Evolutionary conservation across 345 rosid genomes (phyloP).

Genomic region (Murraya paniculata): DNA sequence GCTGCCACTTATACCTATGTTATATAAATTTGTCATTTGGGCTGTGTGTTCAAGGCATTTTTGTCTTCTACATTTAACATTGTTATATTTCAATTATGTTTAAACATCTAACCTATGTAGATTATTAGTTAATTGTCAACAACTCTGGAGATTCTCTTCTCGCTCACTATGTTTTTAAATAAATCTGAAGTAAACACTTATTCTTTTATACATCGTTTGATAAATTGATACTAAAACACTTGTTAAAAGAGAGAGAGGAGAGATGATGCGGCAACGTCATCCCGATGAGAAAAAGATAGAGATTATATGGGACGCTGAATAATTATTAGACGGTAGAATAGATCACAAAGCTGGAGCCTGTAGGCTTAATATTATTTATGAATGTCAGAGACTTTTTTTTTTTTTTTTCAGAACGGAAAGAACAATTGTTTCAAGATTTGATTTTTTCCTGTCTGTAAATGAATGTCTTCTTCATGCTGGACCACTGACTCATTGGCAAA

Average conservation of each 20-base stretch:
- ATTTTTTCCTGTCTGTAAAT: no score
- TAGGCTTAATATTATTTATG: no score
- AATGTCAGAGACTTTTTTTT: not conserved
- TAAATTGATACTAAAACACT: no score
- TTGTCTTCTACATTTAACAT: not conserved
- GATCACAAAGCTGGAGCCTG: not conserved
- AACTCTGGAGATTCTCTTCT: not conserved
- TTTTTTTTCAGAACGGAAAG: not conserved
- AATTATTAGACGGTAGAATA: not conserved
- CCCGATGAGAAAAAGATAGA: not conserved
- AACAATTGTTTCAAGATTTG: no score
- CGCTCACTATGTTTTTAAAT: no score
- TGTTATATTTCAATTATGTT: no score
- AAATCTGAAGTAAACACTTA: no score
- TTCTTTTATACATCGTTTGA: no score
- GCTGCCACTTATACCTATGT: not conserved
- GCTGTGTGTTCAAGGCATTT: not conserved
- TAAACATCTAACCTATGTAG: no score
- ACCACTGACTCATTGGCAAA: no score
- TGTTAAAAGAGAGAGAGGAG: not conserved
- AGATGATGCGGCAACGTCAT: not conserved
- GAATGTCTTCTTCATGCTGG: no score
- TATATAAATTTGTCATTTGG: not conserved
- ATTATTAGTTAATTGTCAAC: no score
- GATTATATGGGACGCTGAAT: not conserved